phyloP scores from a whole-genome alignment of 1,284 basidiomycete genomes.

The Puccinia horiana region DNA sequence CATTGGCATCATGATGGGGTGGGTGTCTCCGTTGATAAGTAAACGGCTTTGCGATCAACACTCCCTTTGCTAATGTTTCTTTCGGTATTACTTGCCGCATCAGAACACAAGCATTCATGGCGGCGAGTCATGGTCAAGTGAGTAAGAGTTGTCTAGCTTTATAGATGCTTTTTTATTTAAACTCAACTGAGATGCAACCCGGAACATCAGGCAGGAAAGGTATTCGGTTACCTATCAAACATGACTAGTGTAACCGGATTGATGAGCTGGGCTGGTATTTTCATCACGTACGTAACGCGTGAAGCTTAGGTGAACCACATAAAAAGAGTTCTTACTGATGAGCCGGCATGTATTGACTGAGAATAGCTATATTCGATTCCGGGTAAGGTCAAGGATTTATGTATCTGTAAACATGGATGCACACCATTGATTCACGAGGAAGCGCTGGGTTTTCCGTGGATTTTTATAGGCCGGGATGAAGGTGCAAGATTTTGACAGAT shows the following conservation, averaged over 20 bases:
- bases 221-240: conserved; percentile 43
- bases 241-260: conserved; percentile 62
- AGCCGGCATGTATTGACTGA: background rate
- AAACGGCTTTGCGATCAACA: background rate
- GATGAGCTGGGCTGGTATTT: conserved; percentile 82
- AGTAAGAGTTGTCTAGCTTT: conserved; percentile 70
- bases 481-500: conserved; percentile 71
- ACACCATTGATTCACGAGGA: background rate
- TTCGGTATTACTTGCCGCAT: background rate
- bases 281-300: conserved; percentile 63
- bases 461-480: conserved; percentile 67
- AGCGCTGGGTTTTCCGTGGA: background rate
- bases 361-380: conserved; percentile 48
- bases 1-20: conserved; percentile 46
- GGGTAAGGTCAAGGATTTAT: conserved; percentile 10
- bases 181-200: conserved; percentile 62
- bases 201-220: conserved; percentile 28
- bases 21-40: background rate
- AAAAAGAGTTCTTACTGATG: background rate
- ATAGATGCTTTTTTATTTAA: conserved; percentile 70
- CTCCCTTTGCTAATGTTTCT: background rate
- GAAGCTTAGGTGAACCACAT: conserved; percentile 65
- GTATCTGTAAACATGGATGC: background rate
- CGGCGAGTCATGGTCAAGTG: conserved; percentile 61
- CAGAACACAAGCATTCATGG: conserved; percentile 66